These are phyloP conservation scores for Hypoxylon sp. DNA, from an alignment of 2,329 filamentous ascomycete species.

Conservation along the genomic window DNA sequence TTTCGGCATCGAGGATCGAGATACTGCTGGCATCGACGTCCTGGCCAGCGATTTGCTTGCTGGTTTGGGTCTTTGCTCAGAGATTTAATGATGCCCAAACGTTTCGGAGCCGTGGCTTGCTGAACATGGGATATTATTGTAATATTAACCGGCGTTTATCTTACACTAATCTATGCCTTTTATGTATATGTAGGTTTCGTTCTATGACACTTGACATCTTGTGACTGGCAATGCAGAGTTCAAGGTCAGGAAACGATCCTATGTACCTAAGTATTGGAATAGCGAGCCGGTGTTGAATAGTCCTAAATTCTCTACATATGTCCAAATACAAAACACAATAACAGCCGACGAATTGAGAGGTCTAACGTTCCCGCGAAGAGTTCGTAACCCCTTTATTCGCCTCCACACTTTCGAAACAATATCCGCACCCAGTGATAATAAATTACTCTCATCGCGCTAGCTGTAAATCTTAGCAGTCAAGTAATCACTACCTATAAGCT, in stretches of 20 bases:
- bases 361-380: not conserved
- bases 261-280: not conserved
- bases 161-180: not conserved
- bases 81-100: not conserved
- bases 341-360: too few relatives aligned
- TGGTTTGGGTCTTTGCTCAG: slow-evolving; percentile 58
- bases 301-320: not conserved
- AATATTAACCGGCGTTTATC: not conserved
- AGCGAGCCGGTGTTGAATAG: not conserved
- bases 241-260: not conserved
- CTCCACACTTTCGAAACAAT: not conserved
- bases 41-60: slow-evolving; percentile 64
- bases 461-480: not conserved
- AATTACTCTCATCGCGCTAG: not conserved
- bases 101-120: not conserved
- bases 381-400: not conserved
- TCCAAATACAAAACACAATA: not conserved
- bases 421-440: not conserved
- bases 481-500: not conserved
- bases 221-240: not conserved
- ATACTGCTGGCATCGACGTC: slow-evolving; percentile 66
- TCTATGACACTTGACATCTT: not conserved
- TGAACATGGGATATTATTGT: not conserved
- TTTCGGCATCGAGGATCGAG: slow-evolving; percentile 70
- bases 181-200: not conserved